Conservation (phyloP, 148 eudicot species). For the Camellia lanceoleosa region DNA sequence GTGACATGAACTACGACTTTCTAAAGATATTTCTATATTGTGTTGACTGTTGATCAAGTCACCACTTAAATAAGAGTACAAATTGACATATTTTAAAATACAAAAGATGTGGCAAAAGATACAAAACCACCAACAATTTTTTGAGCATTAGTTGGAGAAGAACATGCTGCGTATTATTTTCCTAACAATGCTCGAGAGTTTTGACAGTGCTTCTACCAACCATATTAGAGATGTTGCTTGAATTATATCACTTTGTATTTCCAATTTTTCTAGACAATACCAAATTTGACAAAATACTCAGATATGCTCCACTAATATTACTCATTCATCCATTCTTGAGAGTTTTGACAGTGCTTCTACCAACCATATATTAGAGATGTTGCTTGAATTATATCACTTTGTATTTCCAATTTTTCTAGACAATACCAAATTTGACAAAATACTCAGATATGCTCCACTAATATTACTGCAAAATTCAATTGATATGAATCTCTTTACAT, state of each 20-base stretch:
- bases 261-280: neutral
- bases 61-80: neutral
- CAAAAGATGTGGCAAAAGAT: constrained; percentile 6
- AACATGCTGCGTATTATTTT: neutral
- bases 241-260: neutral
- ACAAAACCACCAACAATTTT: neutral
- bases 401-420: neutral
- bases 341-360: neutral
- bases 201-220: neutral
- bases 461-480: neutral
- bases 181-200: neutral
- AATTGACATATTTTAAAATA: neutral
- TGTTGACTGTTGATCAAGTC: neutral
- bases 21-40: neutral
- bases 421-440: neutral
- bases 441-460: neutral
- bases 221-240: neutral
- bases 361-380: neutral
- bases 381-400: neutral
- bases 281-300: neutral
- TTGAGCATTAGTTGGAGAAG: neutral
- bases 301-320: neutral
- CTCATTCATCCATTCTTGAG: neutral
- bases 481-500: neutral
- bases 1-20: neutral